A percentile compares a stretch with the other conserved stretches of the same genome.
Evolutionary conservation across 495 filamentous ascomycete species (phyloP).

Genomic region (Bombardia bombarda): DNA sequence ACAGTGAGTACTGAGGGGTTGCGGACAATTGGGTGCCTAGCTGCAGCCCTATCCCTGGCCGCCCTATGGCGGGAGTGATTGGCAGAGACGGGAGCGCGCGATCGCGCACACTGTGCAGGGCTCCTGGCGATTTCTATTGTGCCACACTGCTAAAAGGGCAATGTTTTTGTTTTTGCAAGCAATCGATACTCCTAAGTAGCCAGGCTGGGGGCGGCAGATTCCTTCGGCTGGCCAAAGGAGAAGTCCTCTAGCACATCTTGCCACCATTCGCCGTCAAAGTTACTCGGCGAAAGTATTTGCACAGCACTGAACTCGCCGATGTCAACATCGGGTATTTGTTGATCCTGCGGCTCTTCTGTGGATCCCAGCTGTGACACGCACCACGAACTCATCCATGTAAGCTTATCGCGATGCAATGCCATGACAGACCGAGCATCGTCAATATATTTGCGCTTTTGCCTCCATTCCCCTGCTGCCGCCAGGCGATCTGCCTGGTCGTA

Average conservation of each 20-base stretch:
- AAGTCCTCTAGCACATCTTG: constrained; percentile 6
- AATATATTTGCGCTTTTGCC: constrained; percentile 10
- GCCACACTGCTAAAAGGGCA: no score
- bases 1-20: no score
- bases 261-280: constrained; percentile 10
- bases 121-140: no score
- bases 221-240: constrained; percentile 2
- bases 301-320: not conserved
- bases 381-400: constrained; percentile 19
- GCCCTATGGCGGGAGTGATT: no score
- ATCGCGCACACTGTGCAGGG: no score
- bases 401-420: constrained; percentile 8
- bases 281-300: not conserved
- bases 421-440: constrained; percentile 5
- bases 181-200: no score
- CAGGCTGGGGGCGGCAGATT: no score
- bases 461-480: constrained; percentile 7
- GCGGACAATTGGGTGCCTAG: no score
- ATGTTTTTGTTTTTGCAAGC: no score
- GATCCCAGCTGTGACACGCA: constrained; percentile 9
- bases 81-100: no score
- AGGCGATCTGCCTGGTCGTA: constrained; percentile 8
- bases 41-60: no score
- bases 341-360: constrained; percentile 7
- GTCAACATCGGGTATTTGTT: not conserved